Evolutionary conservation across 1,284 basidiomycete genomes (phyloP), one percentile per base, ranked within the genome.

Genomic region (Mrakiaceae sp.): DNA sequence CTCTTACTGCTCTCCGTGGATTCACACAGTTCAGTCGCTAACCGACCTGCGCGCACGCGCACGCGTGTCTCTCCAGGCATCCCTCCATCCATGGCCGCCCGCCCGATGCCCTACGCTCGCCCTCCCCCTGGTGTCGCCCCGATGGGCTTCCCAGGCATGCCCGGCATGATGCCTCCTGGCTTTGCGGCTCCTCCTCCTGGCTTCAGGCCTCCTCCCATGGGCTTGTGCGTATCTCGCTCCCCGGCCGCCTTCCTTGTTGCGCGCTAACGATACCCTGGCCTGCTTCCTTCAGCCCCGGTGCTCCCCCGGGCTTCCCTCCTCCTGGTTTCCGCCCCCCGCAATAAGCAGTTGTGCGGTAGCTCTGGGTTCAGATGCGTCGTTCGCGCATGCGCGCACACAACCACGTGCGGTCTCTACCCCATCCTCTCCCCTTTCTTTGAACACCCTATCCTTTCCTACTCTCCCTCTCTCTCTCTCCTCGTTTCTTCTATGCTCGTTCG

Each of bases 21-120:
- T 27, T 27, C 27, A 27, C 27, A 27, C 27, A 27, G 27, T 27
- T 27, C 27, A 27, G 27, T 27, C 27, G 27, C 27, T 27, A 27
- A 27, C 44, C 63, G 66, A 27, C 64, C 63, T 60, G 64, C 70
- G 68, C 62, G 67, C 2, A 70, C 68, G 68, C 68, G 68, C 16
- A 62, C 16, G 43, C 48, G 51, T 62, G 51, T 39, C 57, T 51
- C 67, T 69, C 69, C n/a, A 27, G 27, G 27, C 27, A 27, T 70
- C 69, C 81, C 81, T 44, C 85, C 86, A 56, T 81, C 84, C 12
- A 80, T 90, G 76, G 85, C 84, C 58, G 86, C 89, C 66, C 87
- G 90, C 57, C 88, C 88, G 42, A 87, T 88, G 83, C 84, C 88
- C 7, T 92, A 92, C 70, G 82, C 79, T 51, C 74, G 81, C 66